These are phyloP conservation scores for Podaxis sp. DNA, from an alignment of 768 basidiomycete genomes.

Conservation along the genomic window DNA sequence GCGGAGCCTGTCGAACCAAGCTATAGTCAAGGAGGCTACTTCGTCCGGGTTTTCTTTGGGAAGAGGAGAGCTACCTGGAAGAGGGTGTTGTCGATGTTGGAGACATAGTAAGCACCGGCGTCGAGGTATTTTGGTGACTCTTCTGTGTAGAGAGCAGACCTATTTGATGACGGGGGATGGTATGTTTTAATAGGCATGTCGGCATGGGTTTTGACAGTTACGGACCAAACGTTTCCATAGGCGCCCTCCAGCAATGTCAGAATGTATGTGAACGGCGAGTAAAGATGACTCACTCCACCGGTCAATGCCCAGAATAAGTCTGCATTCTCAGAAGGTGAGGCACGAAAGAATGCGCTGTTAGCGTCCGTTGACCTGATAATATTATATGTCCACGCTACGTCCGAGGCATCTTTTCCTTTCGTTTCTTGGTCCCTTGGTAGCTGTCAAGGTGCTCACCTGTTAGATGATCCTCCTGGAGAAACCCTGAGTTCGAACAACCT, in stretches of 20 bases:
- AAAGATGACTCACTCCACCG: slow-evolving; percentile 29
- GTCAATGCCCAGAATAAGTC: slow-evolving; percentile 42
- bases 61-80: slow-evolving; percentile 14
- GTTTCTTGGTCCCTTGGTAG: too few species aligned
- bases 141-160: slow-evolving; percentile 6
- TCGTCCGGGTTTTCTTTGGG: slow-evolving; percentile 10
- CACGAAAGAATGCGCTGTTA: slow-evolving; percentile 19
- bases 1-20: neutral
- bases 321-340: slow-evolving; percentile 29
- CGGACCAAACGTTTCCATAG: slow-evolving; percentile 12
- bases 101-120: slow-evolving; percentile 13
- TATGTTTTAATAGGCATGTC: slow-evolving; percentile 3
- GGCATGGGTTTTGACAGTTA: slow-evolving; percentile 16
- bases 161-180: slow-evolving; percentile 1
- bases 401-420: too few species aligned
- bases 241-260: neutral
- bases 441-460: too few species aligned
- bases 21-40: neutral
- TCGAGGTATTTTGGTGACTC: slow-evolving; percentile 12
- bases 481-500: too few species aligned
- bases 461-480: too few species aligned
- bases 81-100: slow-evolving; percentile 9
- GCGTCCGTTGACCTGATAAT: too few species aligned
- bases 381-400: too few species aligned
- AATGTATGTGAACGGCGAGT: neutral